Evolutionary conservation across 2,329 filamentous ascomycete species (phyloP).

Genomic region (Ascocoryne sarcoides): DNA sequence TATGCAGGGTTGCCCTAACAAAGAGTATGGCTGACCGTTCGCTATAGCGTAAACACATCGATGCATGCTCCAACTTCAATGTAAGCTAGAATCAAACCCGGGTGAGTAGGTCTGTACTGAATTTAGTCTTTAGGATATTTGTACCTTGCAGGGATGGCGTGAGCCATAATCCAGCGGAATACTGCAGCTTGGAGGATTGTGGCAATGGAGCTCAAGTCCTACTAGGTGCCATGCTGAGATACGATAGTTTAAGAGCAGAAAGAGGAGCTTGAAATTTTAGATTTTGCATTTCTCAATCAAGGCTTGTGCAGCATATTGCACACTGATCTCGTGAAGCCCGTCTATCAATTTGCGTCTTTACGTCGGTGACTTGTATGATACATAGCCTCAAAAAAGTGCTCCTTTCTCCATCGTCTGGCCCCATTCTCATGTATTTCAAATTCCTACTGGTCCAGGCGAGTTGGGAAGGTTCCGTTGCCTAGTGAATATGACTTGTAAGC

Average conservation of each 20-base stretch:
- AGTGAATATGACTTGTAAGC: conserved; percentile 18
- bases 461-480: conserved; percentile 63
- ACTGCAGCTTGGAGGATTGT: conserved; percentile 51
- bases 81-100: conserved; percentile 24
- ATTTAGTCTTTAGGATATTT: conserved; percentile 40
- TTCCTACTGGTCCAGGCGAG: conserved; percentile 45
- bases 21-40: conserved; percentile 28
- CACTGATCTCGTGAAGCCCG: conserved; percentile 3
- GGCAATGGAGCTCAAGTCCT: conserved; percentile 44
- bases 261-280: conserved; percentile 9
- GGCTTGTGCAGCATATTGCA: conserved; percentile 2
- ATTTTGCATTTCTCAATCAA: conserved; percentile 1
- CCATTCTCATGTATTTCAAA: not conserved
- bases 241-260: conserved; percentile 28
- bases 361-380: conserved; percentile 24
- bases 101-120: conserved; percentile 1
- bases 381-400: conserved; percentile 19
- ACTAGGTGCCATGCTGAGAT: conserved; percentile 34
- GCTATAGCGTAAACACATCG: conserved; percentile 50
- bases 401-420: conserved; percentile 11
- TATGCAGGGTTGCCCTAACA: not conserved
- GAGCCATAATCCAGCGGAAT: conserved; percentile 56
- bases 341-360: conserved; percentile 22
- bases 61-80: conserved; percentile 53
- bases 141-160: conserved; percentile 54